Percentiles rank a stretch among this genome's conserved stretches.
Evolutionary conservation across 805 yeast species (phyloP).

Genomic region (Suhomyces sp.): DNA sequence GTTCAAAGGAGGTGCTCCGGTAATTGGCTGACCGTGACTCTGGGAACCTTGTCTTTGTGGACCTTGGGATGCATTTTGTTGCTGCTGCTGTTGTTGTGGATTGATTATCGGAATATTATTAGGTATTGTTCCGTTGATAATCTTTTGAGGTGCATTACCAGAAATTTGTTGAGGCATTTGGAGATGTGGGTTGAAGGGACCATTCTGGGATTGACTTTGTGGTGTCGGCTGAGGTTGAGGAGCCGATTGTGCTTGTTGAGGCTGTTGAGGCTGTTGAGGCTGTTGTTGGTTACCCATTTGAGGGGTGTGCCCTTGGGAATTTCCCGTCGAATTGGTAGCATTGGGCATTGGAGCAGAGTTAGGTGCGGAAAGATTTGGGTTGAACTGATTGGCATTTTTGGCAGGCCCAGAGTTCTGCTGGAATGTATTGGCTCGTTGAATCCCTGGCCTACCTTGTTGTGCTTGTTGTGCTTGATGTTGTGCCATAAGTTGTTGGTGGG

Average conservation of each 20-base stretch:
- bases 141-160: conserved; percentile 13
- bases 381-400: conserved; percentile 13
- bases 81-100: conserved; percentile 27
- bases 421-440: conserved; percentile 21
- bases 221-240: conserved; percentile 3
- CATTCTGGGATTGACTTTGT: conserved; percentile 7
- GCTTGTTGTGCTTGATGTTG: conserved; percentile 14
- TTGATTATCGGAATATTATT: conserved; percentile 23
- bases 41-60: conserved; percentile 15
- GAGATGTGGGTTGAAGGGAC: conserved; percentile 9
- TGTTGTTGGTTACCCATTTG: conserved; percentile 25
- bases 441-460: conserved; percentile 14
- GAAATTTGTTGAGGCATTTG: conserved; percentile 17
- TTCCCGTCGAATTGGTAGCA: conserved; percentile 13
- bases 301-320: conserved; percentile 30
- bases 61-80: conserved; percentile 20
- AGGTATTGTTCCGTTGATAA: conserved; percentile 10
- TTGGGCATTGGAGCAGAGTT: conserved; percentile 25
- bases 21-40: conserved; percentile 7
- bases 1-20: too few relatives aligned
- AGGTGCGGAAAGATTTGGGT: conserved; percentile 17
- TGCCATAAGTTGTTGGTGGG: conserved; percentile 9
- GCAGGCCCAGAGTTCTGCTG: conserved; percentile 15
- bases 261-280: conserved; percentile 16
- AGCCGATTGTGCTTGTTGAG: conserved; percentile 6